A percentile compares a stretch with the other conserved stretches of the same genome.
phyloP scores from a whole-genome alignment of 2,329 filamentous ascomycete genomes.

The Fusarium sp. region DNA sequence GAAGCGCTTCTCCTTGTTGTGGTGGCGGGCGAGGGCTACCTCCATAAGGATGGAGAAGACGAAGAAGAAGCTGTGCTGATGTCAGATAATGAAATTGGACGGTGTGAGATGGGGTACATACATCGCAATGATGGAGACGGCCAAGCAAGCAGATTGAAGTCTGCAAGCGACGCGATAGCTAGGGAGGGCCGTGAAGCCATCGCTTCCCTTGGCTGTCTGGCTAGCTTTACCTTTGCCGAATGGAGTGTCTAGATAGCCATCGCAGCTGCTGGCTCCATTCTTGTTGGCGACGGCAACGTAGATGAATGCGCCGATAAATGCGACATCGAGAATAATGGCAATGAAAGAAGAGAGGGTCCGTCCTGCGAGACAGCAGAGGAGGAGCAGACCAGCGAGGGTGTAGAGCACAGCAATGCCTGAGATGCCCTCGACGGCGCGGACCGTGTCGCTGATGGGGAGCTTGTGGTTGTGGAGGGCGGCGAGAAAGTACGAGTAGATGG shows the following conservation, averaged over 20 bases:
- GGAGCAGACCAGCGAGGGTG: constrained; percentile 75
- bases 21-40: constrained; percentile 74
- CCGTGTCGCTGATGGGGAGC: constrained; percentile 70
- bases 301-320: constrained; percentile 81
- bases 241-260: constrained; percentile 69
- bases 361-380: constrained; percentile 85
- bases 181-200: constrained; percentile 62
- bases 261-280: constrained; percentile 74
- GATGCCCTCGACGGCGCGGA: constrained; percentile 82
- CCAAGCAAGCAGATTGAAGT: constrained; percentile 81
- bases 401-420: constrained; percentile 81
- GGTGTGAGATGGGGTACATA: constrained; percentile 53
- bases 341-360: constrained; percentile 78
- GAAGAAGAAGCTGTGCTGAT: constrained; percentile 74
- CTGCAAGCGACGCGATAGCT: constrained; percentile 71
- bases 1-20: constrained; percentile 79
- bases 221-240: constrained; percentile 73
- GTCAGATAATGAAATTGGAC: not conserved
- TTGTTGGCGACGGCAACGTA: constrained; percentile 84
- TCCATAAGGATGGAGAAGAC: constrained; percentile 78
- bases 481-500: constrained; percentile 87
- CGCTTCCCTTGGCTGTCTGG: constrained; percentile 59
- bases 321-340: constrained; percentile 80
- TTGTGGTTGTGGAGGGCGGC: constrained; percentile 75
- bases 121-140: constrained; percentile 82